Base-by-base conservation (phyloP, 306 rosid genomes). In the Lupinus albus region DNA sequence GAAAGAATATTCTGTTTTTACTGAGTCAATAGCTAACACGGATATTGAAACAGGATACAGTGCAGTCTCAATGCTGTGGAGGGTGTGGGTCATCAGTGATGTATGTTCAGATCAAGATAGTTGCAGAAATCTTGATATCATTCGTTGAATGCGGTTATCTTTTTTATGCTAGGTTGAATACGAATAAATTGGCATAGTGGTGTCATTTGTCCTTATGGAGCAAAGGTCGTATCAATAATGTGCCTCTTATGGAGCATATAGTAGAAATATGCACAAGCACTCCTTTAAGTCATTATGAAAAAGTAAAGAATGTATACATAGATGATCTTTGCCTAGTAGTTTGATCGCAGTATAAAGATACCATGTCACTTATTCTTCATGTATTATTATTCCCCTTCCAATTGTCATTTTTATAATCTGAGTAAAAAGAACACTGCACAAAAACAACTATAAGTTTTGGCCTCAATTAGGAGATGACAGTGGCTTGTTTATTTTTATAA, bases 11-110 rank as follows among this genome's bases (percentile, higher is more conserved):
- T 16, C 35, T 51, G 5, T 6, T 11, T 9, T 15, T 14, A 35
- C 12, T 8, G 14, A 45, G 13, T 59, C 41, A 47, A 54, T 5
- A 1, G 39, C 41, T 64, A n/a, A 64, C 11, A 15, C 21, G 6
- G 9, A 45, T 64, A 55, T 30, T 74, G 60, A 11, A 55, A 39
- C 67, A 65, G 67, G 70, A 64, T 53, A 20, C 4, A 51, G n/a
- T 35, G 20, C 36, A 10, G 33, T 1, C 7, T 44, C 53, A 39
- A 50, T 61, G 62, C 13, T 21, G 16, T 14, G 30, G 67, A 69
- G 41, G 45, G 42, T 41, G 55, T 2, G 32, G 35, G 16, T 49
- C 16, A 12, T 30, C 50, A 16, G 6, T 28, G 35, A 8, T 39
- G 46, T 63, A 41, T 67, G 60, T 56, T 45, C 11, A 21, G 35